These are phyloP conservation scores for Solanum habrochaites DNA, from an alignment of 257 asterid species.

Conservation along the genomic window DNA sequence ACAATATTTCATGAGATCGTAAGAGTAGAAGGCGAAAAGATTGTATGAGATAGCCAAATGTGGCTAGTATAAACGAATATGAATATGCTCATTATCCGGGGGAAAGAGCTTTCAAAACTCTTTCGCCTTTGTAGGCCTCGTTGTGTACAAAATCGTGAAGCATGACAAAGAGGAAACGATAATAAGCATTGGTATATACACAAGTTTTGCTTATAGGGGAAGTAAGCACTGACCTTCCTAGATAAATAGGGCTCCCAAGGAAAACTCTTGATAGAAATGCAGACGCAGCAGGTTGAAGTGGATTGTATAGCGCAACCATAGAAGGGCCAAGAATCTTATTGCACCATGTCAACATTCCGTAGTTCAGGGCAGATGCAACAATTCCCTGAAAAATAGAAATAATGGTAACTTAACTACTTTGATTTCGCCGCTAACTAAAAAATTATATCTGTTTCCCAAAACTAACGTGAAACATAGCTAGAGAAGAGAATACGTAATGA, in stretches of 20 bases:
- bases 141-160: not conserved
- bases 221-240: slow-evolving; percentile 58
- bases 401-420: not conserved
- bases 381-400: slow-evolving; percentile 41
- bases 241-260: slow-evolving; percentile 87
- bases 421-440: not conserved
- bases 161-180: not conserved
- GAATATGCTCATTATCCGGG: not conserved
- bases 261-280: slow-evolving; percentile 75
- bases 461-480: not conserved
- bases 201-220: not conserved
- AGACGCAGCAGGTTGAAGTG: slow-evolving; percentile 91
- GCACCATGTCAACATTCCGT: slow-evolving; percentile 81
- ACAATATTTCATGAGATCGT: not conserved
- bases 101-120: not conserved
- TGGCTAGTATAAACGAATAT: not conserved
- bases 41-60: not conserved
- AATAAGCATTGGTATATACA: not conserved
- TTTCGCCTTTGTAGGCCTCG: not conserved
- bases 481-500: not conserved
- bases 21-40: not conserved
- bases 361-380: slow-evolving; percentile 83
- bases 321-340: slow-evolving; percentile 89
- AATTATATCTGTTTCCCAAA: not conserved
- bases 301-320: slow-evolving; percentile 81